Percentiles rank a stretch among this genome's conserved stretches.
These are phyloP conservation scores for Pestalotiopsis sp. DNA, from an alignment of 2,329 filamentous ascomycete genomes.

Conservation along the genomic window DNA sequence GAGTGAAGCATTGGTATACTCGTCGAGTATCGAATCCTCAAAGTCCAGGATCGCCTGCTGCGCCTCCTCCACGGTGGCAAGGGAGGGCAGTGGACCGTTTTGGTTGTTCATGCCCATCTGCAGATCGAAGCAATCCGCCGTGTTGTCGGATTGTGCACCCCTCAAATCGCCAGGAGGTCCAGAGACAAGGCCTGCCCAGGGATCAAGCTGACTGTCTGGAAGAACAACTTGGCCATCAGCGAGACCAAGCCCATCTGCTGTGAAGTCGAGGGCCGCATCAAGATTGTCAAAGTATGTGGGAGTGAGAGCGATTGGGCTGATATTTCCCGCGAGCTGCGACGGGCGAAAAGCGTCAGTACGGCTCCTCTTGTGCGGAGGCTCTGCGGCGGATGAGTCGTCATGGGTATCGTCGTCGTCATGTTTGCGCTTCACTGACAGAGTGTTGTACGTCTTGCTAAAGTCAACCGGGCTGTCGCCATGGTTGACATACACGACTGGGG, in stretches of 20 bases:
- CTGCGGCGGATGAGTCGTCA: background rate
- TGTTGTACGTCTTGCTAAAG: background rate
- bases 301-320: background rate
- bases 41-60: background rate
- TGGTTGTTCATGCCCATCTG: background rate
- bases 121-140: background rate
- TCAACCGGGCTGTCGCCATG: background rate
- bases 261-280: background rate
- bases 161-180: background rate
- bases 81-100: background rate
- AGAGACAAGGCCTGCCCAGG: background rate
- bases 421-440: background rate
- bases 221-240: background rate
- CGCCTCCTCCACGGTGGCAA: background rate
- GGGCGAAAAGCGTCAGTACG: background rate
- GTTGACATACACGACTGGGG: background rate
- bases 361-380: background rate
- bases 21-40: background rate
- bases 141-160: background rate
- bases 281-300: background rate
- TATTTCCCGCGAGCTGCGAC: background rate
- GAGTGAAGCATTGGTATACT: background rate
- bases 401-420: background rate
- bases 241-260: background rate
- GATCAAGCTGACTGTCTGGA: background rate